Evolutionary conservation across 495 filamentous ascomycete genomes (phyloP), one percentile per base, ranked within the genome.

Genomic region (Talaromyces proteolyticus): DNA sequence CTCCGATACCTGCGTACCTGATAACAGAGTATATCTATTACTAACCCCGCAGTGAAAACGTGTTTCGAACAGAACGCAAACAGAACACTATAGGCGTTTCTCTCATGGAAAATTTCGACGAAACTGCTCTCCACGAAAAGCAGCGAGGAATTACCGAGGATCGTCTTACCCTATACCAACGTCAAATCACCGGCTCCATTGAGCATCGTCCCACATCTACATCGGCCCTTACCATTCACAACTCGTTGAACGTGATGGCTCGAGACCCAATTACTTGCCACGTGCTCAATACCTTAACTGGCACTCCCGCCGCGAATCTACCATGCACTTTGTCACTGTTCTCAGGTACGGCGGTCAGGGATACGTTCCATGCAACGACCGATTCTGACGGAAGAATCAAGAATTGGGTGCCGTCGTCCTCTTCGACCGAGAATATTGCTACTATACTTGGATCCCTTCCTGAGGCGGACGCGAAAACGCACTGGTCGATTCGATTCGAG

Each of bases 331-430:
- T 86, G 45, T 80, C 73, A 0, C 71, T 82, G 24, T 50, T 77
- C 8, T 68, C 68, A 44, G 53, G 37, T n/a, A n/a, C 49, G 58
- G 48, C 41, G 53, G 19, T 52, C 55, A 40, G 54, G 20, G 59
- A 69, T 21, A 69, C 70, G 45, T 87, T 84, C 69, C 79, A 74
- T 38, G 85, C 81, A 21, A 74, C 67, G 6, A 97, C 93, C 49
- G 85, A 95, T 70, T 71, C 79, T 54, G 93, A 98, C 70, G 93
- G 93, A 52, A 84, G 93, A 46, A 82, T 98, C 56, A 80, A 80
- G 19, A 72, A 72, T 39, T 98, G 93, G 93, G 77, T 77, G 3
- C 74, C 84, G 3, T 70, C 73, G 42, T 66, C 60, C 37, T 64
- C 69, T 16, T 60, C 63, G 5, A 55, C 73, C 55, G 11, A 63